phyloP scores from a whole-genome alignment of 2,329 filamentous ascomycete genomes.

The Monilinia fructigena region DNA sequence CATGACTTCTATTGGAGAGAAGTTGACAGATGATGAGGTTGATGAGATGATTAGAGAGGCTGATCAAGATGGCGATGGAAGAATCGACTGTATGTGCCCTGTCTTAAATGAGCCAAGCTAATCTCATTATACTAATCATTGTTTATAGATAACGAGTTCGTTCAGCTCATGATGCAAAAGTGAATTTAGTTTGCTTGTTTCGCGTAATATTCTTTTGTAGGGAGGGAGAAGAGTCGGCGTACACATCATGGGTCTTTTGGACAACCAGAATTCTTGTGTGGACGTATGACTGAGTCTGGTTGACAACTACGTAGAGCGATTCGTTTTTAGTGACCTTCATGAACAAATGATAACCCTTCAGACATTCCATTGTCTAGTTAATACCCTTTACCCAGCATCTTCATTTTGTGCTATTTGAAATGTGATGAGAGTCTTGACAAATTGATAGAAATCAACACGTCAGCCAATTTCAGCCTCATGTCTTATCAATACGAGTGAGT shows the following conservation, averaged over 20 bases:
- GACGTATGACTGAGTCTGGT: constrained; percentile 16
- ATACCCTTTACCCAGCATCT: constrained; percentile 11
- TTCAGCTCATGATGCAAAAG: constrained; percentile 96
- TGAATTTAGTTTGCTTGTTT: constrained; percentile 45
- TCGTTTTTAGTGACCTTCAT: constrained; percentile 16
- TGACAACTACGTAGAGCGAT: constrained; percentile 18
- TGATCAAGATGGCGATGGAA: constrained; percentile 84
- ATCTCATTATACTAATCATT: constrained; percentile 33
- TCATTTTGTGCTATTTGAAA: not conserved
- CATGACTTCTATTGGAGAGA: constrained; percentile 91
- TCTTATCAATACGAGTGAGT: too few species aligned
- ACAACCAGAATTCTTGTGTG: constrained; percentile 20
- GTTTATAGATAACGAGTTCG: constrained; percentile 78
- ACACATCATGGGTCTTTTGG: constrained; percentile 18
- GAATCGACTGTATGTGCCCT: constrained; percentile 72
- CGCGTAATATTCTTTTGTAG: constrained; percentile 22
- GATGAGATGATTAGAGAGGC: constrained; percentile 93
- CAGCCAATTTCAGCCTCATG: not conserved
- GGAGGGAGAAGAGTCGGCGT: constrained; percentile 22
- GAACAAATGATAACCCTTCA: constrained; percentile 15
- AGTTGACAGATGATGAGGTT: constrained; percentile 85
- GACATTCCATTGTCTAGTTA: constrained; percentile 17
- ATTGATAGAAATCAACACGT: not conserved
- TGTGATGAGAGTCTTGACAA: not conserved
- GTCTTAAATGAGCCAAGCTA: not conserved